Evolutionary conservation across 371 early-diverging fungal species (phyloP), one percentile per base, ranked within the genome.

Genomic region (Apophysomyces sp.): DNA sequence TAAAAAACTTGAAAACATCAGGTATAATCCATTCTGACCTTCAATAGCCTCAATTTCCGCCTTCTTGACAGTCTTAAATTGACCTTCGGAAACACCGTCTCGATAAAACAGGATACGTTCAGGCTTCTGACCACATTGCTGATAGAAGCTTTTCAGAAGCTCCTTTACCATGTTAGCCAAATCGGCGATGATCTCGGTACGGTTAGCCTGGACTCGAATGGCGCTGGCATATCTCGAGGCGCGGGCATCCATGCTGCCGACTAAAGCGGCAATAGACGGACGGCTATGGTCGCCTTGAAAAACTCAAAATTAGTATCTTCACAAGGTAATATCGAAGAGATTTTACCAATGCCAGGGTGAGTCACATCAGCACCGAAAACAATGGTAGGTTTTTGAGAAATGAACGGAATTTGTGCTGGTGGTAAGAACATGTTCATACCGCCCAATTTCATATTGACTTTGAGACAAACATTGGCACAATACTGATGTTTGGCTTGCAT

Each of bases 361-460:
- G 94, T 91, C 9, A 98, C 94, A 81, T 99, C 98, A 36, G 96
- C 96, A 44, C 98, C 99, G 65, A 99, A 80, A 16, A 99, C 68
- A 53, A 99, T 92, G 4, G 96, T 97, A 1, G 94, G 90, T 13
- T 82, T 73, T 40, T 85, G 72, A 41, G 80, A 72, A 55, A 94
- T 77, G 68, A 93, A 90, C 2, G 80, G 77, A 11, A 84, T 74
- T 34, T 80, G 71, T 4, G 68, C 59, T n/a, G 73, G 69, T 8
- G 68, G 40, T 18, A 92, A 67, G 37, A 72, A 72, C 58, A 80
- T 71, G 77, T 93, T 94, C 62, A 74, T 68, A 15, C 92, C 92
- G 52, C 93, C 92, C 11, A 91, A 73, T 69, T 92, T 93, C 30
- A 88, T 82, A 74, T 95, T 95, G 60, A 95, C 88, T 85, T 96